A percentile compares a stretch with the other conserved stretches of the same genome.
Conservation (phyloP, 2,329 filamentous ascomycete genomes). For the Aureobasidium sp. region DNA sequence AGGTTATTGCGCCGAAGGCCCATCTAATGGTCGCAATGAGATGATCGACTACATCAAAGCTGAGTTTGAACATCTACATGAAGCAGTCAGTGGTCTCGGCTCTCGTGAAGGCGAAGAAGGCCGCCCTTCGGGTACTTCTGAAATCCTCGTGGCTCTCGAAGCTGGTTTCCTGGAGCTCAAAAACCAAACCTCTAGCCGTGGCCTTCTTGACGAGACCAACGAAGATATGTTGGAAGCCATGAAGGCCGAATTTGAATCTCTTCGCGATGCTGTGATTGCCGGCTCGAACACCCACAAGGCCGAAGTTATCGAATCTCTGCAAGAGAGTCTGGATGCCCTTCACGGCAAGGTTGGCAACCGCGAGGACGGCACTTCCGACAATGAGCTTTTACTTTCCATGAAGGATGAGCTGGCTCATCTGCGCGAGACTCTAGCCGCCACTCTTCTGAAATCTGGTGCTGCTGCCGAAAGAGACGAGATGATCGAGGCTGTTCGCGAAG, state of each 20-base stretch:
- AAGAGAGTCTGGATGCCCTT: conserved; percentile 44
- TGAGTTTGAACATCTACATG: conserved; percentile 57
- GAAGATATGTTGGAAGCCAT: conserved; percentile 60
- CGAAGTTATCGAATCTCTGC: conserved; percentile 55
- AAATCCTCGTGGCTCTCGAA: conserved; percentile 34
- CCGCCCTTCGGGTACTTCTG: conserved; percentile 28
- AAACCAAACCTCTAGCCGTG: conserved; percentile 32
- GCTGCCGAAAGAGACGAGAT: conserved; percentile 51
- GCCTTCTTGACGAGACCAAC: conserved; percentile 31
- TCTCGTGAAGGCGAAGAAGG: conserved; percentile 12
- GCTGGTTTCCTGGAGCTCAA: conserved; percentile 36
- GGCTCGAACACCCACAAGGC: conserved; percentile 51
- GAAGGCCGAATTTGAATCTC: conserved; percentile 72
- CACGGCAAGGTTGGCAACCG: conserved; percentile 38
- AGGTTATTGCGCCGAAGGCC: conserved; percentile 40
- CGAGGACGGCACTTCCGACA: conserved; percentile 31
- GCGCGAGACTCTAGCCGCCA: conserved; percentile 49
- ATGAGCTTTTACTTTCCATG: conserved; percentile 43
- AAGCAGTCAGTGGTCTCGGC: conserved; percentile 40
- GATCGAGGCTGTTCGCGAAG: conserved; percentile 56
- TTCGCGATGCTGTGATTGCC: conserved; percentile 68
- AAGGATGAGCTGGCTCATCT: conserved; percentile 57
- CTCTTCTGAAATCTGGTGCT: conserved; percentile 42
- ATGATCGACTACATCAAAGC: conserved; percentile 45
- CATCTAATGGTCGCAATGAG: conserved; percentile 37